These are phyloP conservation scores for Amylostereum areolatum DNA, from an alignment of 1,284 basidiomycete genomes.

Conservation along the genomic window DNA sequence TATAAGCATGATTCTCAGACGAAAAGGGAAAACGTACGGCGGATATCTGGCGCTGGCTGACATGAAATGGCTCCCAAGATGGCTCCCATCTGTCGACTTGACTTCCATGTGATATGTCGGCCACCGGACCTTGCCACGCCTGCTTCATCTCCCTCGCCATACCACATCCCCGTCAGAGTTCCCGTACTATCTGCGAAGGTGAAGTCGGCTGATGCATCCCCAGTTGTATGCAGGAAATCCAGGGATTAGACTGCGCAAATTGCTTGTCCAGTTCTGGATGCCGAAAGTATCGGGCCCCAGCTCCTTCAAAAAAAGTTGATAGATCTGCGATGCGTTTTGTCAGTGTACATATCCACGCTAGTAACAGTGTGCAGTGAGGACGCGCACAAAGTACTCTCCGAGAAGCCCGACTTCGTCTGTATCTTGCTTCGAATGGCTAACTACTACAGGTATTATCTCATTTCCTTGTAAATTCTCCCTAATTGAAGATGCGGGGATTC, in stretches of 20 bases:
- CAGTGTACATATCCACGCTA: no score
- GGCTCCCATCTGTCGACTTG: slow-evolving; percentile 12
- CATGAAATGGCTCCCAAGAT: slow-evolving; percentile 12
- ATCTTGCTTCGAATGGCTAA: not conserved
- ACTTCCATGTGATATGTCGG: slow-evolving; percentile 16
- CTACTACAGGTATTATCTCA: no score
- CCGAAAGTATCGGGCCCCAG: slow-evolving; percentile 10
- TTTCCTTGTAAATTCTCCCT: no score
- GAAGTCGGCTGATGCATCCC: slow-evolving; percentile 11
- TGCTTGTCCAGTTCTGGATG: slow-evolving; percentile 15
- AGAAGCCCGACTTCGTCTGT: slow-evolving; percentile 8
- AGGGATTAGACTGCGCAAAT: slow-evolving; percentile 8
- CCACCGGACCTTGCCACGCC: slow-evolving; percentile 8
- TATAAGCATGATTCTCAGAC: not conserved
- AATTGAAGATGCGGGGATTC: no score
- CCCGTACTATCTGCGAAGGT: slow-evolving; percentile 10
- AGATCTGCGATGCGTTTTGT: not conserved
- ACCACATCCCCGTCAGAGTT: slow-evolving; percentile 9
- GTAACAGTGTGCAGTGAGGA: not conserved
- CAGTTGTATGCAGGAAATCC: slow-evolving; percentile 9
- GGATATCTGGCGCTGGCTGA: slow-evolving; percentile 11
- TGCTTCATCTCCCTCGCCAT: slow-evolving; percentile 8
- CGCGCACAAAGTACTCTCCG: slow-evolving; percentile 10
- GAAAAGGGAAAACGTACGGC: slow-evolving; percentile 4
- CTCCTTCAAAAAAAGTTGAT: slow-evolving; percentile 9